Percentiles rank a stretch among this genome's conserved stretches.
Evolutionary conservation across 2,329 filamentous ascomycete species (phyloP).

Genomic region (Myriosclerotinia curreyana): DNA sequence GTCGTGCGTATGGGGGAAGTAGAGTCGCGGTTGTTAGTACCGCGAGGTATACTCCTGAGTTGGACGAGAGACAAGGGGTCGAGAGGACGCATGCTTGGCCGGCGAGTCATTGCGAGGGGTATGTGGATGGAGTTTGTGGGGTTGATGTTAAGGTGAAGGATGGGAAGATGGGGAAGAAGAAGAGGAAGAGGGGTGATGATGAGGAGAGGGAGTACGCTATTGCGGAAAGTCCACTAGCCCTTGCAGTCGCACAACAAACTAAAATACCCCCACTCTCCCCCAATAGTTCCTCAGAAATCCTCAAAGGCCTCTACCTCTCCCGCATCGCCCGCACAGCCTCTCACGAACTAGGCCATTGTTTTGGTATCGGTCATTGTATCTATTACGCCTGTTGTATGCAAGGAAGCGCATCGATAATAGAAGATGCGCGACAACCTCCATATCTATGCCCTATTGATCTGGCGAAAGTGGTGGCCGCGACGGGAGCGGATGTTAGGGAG

Average conservation of each 20-base stretch:
- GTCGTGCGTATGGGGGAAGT: constrained; percentile 62
- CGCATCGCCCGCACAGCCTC: constrained; percentile 55
- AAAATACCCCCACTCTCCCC: constrained; percentile 20
- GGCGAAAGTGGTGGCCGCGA: constrained; percentile 48
- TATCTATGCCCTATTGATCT: constrained; percentile 61
- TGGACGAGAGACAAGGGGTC: constrained; percentile 42
- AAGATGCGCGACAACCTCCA: constrained; percentile 61
- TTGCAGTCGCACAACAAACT: constrained; percentile 38
- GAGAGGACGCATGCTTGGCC: constrained; percentile 58
- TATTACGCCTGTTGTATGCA: constrained; percentile 67
- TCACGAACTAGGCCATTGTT: constrained; percentile 67
- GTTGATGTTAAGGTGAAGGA: background rate
- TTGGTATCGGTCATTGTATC: constrained; percentile 63
- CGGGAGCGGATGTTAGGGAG: constrained; percentile 38
- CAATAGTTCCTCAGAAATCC: constrained; percentile 32
- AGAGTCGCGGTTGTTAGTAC: constrained; percentile 60
- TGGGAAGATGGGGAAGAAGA: constrained; percentile 3
- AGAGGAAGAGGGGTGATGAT: background rate
- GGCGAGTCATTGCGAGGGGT: constrained; percentile 56
- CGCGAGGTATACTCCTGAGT: constrained; percentile 57
- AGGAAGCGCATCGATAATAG: constrained; percentile 52
- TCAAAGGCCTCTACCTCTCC: constrained; percentile 54
- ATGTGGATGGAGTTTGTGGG: constrained; percentile 41
- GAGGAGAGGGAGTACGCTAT: background rate
- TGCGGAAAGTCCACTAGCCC: constrained; percentile 35